Evolutionary conservation across 2,329 filamentous ascomycete species (phyloP), one percentile per base, ranked within the genome.

Genomic region (Colletotrichum magnum): DNA sequence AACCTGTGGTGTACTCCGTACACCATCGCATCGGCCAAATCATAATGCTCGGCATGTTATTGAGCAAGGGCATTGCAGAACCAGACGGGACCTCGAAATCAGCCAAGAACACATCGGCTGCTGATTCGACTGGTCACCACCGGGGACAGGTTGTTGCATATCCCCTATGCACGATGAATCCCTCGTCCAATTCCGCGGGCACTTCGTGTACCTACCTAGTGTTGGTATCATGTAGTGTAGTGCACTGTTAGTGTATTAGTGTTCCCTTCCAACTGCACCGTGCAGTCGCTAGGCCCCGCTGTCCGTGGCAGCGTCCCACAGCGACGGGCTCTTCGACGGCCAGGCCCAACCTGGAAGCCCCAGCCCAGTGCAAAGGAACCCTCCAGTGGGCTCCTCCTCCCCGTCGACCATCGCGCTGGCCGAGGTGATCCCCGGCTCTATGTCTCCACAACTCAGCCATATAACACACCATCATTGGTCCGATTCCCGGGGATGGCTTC

Each of bases 101-200:
- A 66, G 26, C 32, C 32, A 36, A 41, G 39, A 52, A 7, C 32
- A 52, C n/a, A 53, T 21, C 7, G 21, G 32, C 16, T 13, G 43
- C 43, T 62, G 64, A 57, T 67, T 57, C 43, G 48, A 62, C 26
- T 21, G 28, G 28, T 41, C 32, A 16, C 39, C 32, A 2, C 32
- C 24, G 16, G 24, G 24, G 62, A 18, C 43, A 45, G 41, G 32
- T 43, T 67, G 62, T 58, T 63, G 58, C 64, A 63, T 36, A 36
- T 52, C 58, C 58, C 58, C 58, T 43, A 61, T 61, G 58, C 58
- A 52, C 58, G 47, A 61, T 61, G 47, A 32, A 26, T 61, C 47
- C 47, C 58, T 61, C 48, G 24, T 32, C 36, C 48, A 53, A 12
- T 61, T 59, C 26, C 56, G 16, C 39, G 39, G 24, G 18, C 39